Conservation (phyloP, 768 basidiomycete genomes). For the Ramaria rubella region DNA sequence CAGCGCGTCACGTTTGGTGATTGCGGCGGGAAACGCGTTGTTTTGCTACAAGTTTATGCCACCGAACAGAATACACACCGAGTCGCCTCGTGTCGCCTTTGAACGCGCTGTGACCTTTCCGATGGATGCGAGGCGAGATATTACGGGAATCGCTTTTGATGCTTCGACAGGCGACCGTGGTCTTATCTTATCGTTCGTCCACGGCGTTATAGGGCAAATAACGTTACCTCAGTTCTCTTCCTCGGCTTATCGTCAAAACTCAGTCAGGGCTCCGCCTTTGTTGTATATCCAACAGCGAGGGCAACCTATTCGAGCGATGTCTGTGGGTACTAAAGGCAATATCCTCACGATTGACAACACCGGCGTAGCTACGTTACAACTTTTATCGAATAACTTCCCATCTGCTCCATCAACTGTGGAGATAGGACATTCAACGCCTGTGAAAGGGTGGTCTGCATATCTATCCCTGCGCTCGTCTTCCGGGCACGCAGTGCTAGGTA, state of each 20-base stretch:
- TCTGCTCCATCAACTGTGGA: conserved; percentile 30
- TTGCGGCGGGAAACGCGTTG: conserved; percentile 54
- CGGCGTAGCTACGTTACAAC: conserved; percentile 42
- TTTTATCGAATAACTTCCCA: conserved; percentile 15
- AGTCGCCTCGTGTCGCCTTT: conserved; percentile 37
- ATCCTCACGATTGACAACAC: conserved; percentile 53
- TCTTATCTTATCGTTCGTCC: conserved; percentile 51
- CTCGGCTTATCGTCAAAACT: conserved; percentile 10
- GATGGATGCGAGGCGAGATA: conserved; percentile 35
- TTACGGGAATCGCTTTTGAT: conserved; percentile 49
- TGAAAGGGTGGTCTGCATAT: conserved; percentile 58
- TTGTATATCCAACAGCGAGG: not conserved
- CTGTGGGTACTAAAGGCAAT: conserved; percentile 34
- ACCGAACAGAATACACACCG: conserved; percentile 12
- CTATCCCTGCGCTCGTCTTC: conserved; percentile 41
- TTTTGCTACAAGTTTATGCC: conserved; percentile 48
- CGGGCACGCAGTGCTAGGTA: conserved; percentile 65
- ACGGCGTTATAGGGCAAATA: conserved; percentile 51
- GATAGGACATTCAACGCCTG: conserved; percentile 25
- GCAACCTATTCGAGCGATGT: conserved; percentile 14
- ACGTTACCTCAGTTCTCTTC: conserved; percentile 19
- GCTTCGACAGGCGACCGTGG: conserved; percentile 41
- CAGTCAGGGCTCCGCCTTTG: conserved; percentile 18
- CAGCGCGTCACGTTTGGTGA: conserved; percentile 46
- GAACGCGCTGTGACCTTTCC: conserved; percentile 35